These are phyloP conservation scores for Cryptosporidium viatorum DNA, from an alignment of 169 alveolate genomes.

Conservation along the genomic window DNA sequence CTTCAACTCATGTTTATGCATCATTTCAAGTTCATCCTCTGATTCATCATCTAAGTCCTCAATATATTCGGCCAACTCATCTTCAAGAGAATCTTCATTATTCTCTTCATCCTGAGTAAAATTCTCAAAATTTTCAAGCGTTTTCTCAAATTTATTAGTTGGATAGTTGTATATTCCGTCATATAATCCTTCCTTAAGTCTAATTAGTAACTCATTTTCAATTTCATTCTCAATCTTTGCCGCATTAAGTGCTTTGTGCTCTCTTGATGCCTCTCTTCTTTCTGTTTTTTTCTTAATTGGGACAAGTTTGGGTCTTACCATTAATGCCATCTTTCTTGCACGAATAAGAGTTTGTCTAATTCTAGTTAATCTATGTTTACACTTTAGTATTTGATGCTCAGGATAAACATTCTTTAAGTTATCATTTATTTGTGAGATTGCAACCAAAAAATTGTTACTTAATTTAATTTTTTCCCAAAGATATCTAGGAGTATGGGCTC, in stretches of 20 bases:
- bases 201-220: slow-evolving; percentile 93
- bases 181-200: slow-evolving; percentile 90
- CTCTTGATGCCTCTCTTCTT: slow-evolving; percentile 96
- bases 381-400: slow-evolving; percentile 93
- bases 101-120: slow-evolving; percentile 12
- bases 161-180: slow-evolving; percentile 86
- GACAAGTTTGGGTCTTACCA: slow-evolving; percentile 84
- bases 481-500: slow-evolving; percentile 97
- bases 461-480: slow-evolving; percentile 96
- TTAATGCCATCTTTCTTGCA: slow-evolving; percentile 89
- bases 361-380: slow-evolving; percentile 96
- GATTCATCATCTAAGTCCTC: slow-evolving; percentile 74
- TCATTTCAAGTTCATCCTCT: slow-evolving; percentile 76
- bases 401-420: slow-evolving; percentile 93
- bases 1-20: slow-evolving; percentile 68
- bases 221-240: slow-evolving; percentile 97
- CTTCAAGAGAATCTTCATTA: slow-evolving; percentile 2
- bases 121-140: slow-evolving; percentile 77
- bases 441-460: slow-evolving; percentile 90
- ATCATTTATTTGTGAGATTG: slow-evolving; percentile 93
- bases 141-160: slow-evolving; percentile 80
- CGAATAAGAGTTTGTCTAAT: slow-evolving; percentile 94
- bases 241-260: slow-evolving; percentile 95
- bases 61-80: slow-evolving; percentile 70
- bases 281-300: slow-evolving; percentile 98